phyloP scores from a whole-genome alignment of 805 yeast species.

The Yarrowia porcina region DNA sequence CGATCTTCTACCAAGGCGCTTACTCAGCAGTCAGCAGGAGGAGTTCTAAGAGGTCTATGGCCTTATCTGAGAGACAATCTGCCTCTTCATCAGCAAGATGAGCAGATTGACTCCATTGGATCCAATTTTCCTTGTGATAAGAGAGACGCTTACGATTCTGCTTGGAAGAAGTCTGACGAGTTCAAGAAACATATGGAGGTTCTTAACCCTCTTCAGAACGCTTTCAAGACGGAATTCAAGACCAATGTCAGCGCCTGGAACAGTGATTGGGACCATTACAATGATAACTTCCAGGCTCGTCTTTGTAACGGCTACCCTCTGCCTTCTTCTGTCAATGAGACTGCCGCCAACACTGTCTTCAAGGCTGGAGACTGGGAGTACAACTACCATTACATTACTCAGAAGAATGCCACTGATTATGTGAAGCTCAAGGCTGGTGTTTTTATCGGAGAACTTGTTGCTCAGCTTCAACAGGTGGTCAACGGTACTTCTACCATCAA shows the following conservation, averaged over 20 bases:
- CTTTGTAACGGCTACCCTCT: constrained; percentile 42
- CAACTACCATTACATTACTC: constrained; percentile 41
- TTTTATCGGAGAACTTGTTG: constrained; percentile 41
- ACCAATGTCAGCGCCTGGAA: constrained; percentile 30
- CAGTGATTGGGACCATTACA: constrained; percentile 42
- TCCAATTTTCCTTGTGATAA: constrained; percentile 39
- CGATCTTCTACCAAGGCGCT: constrained; percentile 43
- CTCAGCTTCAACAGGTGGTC: constrained; percentile 36
- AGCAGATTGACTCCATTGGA: constrained; percentile 41
- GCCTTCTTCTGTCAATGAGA: constrained; percentile 35
- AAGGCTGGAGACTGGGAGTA: constrained; percentile 47
- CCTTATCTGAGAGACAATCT: constrained; percentile 36
- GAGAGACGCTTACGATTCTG: constrained; percentile 13
- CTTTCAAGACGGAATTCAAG: constrained; percentile 38
- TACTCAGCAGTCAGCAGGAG: constrained; percentile 44
- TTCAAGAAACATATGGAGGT: constrained; percentile 35
- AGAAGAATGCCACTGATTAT: constrained; percentile 40
- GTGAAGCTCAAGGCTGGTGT: constrained; percentile 41
- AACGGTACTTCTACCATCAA: constrained; percentile 35
- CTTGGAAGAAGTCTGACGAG: not conserved
- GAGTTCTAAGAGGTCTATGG: constrained; percentile 42
- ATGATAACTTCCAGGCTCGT: constrained; percentile 44
- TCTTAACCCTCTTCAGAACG: constrained; percentile 35
- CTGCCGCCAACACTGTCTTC: constrained; percentile 41
- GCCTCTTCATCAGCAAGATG: constrained; percentile 38